Base-by-base conservation (phyloP, 371 early-diverging fungal species). In the Zancudomyces culisetae region DNA sequence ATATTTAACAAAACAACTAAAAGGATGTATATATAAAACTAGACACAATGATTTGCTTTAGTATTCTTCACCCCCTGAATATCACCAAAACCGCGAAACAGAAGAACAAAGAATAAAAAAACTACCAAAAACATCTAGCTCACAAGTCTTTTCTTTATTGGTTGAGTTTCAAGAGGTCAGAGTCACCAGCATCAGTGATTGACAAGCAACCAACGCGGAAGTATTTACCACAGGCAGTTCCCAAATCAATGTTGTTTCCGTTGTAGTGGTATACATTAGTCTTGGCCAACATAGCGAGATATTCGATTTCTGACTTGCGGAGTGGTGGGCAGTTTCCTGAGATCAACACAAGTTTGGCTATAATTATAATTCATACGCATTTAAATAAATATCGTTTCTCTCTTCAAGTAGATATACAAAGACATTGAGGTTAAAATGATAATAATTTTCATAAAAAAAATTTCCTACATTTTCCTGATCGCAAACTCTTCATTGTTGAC, bases 231-330 rank as follows among this genome's bases (percentile, higher is more conserved):
- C 98, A 97, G 60, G 98, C 98, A 62, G 95, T 94, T 70, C 98
- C 98, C 60, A 97, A 83, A 68, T 92, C 95, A 66, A 93, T 88
- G 86, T 97, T 97, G 90, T 89, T 66, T 55, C 67, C 67, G 72
- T 76, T 71, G 85, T 87, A 97, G 88, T 97, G 95, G 82, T 93
- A 94, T 61, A 97, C 98, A 78, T 81, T 82, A 68, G 96, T 94
- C 87, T 96, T 94, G 77, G 93, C 87, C 71, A 97, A 80, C 98
- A 97, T 97, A 72, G 98, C 98, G 77, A 96, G 96, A 90, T 97
- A 97, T 79, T 97, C 96, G 66, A 97, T 82, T 82, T 97, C 98
- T 56, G 91, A 90, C 82, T 94, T 95, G 75, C 98, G 82, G 70
- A 97, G 85, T 68, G 96, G 89, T 60, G 96, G 96, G 79, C 90